Percentiles rank a stretch among this genome's conserved stretches.
Conservation (phyloP, 2,329 filamentous ascomycete genomes). For the Exophiala sideris region DNA sequence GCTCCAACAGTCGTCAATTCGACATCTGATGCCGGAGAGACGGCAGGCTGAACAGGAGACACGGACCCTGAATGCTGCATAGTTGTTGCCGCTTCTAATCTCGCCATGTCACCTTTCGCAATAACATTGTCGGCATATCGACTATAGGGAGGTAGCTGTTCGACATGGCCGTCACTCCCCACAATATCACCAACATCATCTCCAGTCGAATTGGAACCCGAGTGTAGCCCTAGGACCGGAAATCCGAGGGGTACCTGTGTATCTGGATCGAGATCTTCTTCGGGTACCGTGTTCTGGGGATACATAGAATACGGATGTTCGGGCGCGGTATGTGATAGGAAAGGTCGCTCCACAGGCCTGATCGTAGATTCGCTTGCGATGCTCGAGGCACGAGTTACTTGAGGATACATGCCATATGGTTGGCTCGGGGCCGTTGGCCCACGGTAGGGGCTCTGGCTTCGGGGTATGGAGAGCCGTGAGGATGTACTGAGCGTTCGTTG, state of each 20-base stretch:
- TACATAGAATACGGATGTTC: constrained; percentile 87
- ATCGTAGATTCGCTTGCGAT: constrained; percentile 69
- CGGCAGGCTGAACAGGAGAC: constrained; percentile 5
- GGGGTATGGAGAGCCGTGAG: constrained; percentile 45
- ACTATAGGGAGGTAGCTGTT: constrained; percentile 88
- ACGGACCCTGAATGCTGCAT: constrained; percentile 9
- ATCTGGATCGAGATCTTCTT: constrained; percentile 48
- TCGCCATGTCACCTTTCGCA: constrained; percentile 47
- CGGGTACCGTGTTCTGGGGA: constrained; percentile 68
- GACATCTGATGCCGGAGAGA: constrained; percentile 21
- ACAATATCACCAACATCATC: constrained; percentile 86
- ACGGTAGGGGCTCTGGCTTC: constrained; percentile 62
- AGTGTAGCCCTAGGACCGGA: constrained; percentile 62
- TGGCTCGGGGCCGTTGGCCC: constrained; percentile 73
- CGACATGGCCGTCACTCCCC: constrained; percentile 81
- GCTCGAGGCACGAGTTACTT: constrained; percentile 61
- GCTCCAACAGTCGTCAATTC: constrained; percentile 24
- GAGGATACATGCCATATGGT: constrained; percentile 80
- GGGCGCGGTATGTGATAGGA: constrained; percentile 60
- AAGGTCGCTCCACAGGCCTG: constrained; percentile 56
- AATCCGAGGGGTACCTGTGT: constrained; percentile 64
- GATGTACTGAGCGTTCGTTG: constrained; percentile 44
- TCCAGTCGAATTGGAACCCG: constrained; percentile 65
- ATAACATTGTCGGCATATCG: constrained; percentile 76
- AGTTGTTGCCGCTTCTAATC: constrained; percentile 15